Evolutionary conservation across 2,329 filamentous ascomycete species (phyloP).

Genomic region (Monilinia fructigena): DNA sequence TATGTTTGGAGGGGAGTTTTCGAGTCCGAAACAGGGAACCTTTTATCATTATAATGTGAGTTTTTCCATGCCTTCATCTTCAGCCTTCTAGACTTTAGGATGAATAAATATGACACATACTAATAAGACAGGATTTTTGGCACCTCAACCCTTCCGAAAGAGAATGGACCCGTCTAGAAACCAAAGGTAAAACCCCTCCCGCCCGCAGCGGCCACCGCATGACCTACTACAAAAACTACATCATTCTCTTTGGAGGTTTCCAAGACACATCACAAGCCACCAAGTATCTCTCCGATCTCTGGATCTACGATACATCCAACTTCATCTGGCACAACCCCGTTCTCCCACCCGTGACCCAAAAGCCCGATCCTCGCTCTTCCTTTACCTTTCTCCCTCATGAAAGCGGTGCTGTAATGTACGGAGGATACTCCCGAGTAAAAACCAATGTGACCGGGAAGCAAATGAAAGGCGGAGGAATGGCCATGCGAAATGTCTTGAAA

Average conservation of each 20-base stretch:
- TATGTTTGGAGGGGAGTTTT: conserved; percentile 95
- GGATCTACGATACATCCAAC: conserved; percentile 90
- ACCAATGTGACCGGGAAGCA: conserved; percentile 62
- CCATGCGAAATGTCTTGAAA: conserved; percentile 71
- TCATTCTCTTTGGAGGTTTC: conserved; percentile 93
- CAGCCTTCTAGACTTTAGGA: too few relatives aligned
- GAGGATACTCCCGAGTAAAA: conserved; percentile 92
- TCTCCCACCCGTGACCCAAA: conserved; percentile 74
- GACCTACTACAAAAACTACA: conserved; percentile 96
- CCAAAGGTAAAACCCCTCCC: conserved; percentile 72
- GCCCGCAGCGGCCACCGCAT: conserved; percentile 91
- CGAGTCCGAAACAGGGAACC: conserved; percentile 92
- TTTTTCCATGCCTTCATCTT: not conserved
- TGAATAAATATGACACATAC: not conserved
- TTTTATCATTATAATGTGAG: conserved; percentile 94
- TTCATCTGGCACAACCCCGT: conserved; percentile 80
- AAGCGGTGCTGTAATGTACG: conserved; percentile 82
- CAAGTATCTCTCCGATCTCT: conserved; percentile 88
- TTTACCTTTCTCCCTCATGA: conserved; percentile 93
- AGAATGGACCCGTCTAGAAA: conserved; percentile 90
- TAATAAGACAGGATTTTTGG: conserved; percentile 63
- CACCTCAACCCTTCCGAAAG: conserved; percentile 76
- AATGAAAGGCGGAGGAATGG: conserved; percentile 55
- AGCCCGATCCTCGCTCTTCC: conserved; percentile 86
- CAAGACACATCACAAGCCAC: conserved; percentile 95